Evolutionary conservation across 1,284 basidiomycete species (phyloP).

Genomic region (Puccinia polysora): DNA sequence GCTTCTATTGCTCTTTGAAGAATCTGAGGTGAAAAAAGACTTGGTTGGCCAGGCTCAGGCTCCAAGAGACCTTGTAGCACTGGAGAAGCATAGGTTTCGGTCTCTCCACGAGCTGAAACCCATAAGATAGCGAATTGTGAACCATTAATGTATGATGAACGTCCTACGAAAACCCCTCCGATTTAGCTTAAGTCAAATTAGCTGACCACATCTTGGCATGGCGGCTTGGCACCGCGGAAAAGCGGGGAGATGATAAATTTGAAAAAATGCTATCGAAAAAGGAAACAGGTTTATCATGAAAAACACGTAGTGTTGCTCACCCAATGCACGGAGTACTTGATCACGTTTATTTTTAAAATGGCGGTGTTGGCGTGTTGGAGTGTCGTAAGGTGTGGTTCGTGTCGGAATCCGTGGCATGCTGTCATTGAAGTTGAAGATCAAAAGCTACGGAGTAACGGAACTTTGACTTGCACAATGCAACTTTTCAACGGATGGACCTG

Average conservation of each 20-base stretch:
- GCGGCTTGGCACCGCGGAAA: constrained; percentile 44
- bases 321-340: constrained; percentile 57
- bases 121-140: constrained; percentile 59
- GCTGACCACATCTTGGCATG: constrained; percentile 44
- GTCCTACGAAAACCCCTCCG: constrained; percentile 30
- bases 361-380: constrained; percentile 55
- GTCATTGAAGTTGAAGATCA: too few species aligned
- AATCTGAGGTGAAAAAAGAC: constrained; percentile 44
- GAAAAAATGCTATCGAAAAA: neutral
- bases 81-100: constrained; percentile 59
- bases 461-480: too few species aligned
- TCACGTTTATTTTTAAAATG: constrained; percentile 60
- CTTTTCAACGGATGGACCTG: too few species aligned
- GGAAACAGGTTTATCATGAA: constrained; percentile 16
- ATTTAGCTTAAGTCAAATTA: constrained; percentile 2
- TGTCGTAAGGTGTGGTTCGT: constrained; percentile 57
- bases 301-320: constrained; percentile 45
- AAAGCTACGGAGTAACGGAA: too few species aligned
- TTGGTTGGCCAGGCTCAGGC: constrained; percentile 9
- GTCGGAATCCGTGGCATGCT: constrained; percentile 58
- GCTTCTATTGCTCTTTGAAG: constrained; percentile 43
- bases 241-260: neutral
- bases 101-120: constrained; percentile 57
- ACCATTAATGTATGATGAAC: constrained; percentile 57
- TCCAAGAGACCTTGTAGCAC: constrained; percentile 45